A percentile compares a stretch with the other conserved stretches of the same genome.
These are phyloP conservation scores for Penicillium sp. DNA, from an alignment of 2,329 filamentous ascomycete genomes.

Conservation along the genomic window DNA sequence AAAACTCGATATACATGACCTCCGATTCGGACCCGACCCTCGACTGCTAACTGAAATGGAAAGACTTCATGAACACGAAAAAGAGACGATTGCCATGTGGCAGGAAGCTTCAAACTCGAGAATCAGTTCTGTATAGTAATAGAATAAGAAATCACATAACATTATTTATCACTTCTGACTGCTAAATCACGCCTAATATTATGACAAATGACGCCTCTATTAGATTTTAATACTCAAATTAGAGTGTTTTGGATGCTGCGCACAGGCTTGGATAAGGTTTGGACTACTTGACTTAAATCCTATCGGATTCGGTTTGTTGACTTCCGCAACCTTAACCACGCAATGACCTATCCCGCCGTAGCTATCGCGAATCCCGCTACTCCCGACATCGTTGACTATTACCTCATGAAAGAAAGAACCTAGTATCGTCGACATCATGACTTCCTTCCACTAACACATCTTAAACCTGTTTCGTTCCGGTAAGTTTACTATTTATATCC, in stretches of 20 bases:
- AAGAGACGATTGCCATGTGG: neutral
- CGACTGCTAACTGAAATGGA: neutral
- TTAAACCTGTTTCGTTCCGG: neutral
- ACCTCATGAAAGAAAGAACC: neutral
- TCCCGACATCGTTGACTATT: neutral
- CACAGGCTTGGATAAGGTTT: neutral
- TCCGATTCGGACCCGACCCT: conserved; percentile 4
- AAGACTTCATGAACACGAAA: neutral
- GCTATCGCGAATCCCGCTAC: neutral
- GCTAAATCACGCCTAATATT: too few relatives aligned
- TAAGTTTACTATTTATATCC: neutral
- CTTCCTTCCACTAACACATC: neutral
- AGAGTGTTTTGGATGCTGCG: too few relatives aligned
- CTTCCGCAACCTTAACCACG: neutral
- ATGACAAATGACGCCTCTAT: neutral
- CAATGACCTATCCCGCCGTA: neutral
- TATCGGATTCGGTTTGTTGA: neutral
- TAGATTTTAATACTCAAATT: neutral
- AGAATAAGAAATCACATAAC: too few relatives aligned
- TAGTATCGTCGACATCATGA: neutral
- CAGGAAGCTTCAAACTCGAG: neutral
- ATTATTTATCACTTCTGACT: too few relatives aligned
- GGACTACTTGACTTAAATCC: neutral
- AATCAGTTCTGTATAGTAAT: too few relatives aligned
- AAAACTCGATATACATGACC: conserved; percentile 4